phyloP scores from a whole-genome alignment of 148 eudicot genomes.

The Cornus florida region DNA sequence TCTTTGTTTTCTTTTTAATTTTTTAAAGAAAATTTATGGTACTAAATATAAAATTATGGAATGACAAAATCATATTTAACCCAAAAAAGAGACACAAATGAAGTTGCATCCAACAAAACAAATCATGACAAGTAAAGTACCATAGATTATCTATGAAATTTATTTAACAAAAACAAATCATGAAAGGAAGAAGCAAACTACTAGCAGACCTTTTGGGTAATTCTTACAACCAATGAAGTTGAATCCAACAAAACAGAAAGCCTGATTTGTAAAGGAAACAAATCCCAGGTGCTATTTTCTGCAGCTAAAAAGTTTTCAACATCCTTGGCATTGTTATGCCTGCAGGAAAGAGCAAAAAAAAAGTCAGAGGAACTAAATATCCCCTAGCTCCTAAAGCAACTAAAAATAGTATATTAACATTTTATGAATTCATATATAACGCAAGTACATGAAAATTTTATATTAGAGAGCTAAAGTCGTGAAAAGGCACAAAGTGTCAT shows the following conservation, averaged over 20 bases:
- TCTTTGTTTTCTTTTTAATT: too few relatives aligned
- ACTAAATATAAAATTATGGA: too few relatives aligned
- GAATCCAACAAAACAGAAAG: conserved; percentile 41
- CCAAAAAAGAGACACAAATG: too few relatives aligned
- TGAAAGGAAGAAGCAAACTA: neutral
- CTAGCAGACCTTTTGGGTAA: conserved; percentile 45
- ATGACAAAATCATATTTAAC: too few relatives aligned
- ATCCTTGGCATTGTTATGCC: conserved; percentile 67
- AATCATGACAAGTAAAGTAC: neutral
- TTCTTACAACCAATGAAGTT: conserved; percentile 53
- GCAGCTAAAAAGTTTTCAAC: conserved; percentile 39
- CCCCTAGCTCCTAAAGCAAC: neutral
- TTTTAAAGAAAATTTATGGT: too few relatives aligned
- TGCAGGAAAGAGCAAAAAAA: conserved; percentile 30
- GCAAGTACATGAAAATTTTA: neutral
- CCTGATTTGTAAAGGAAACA: conserved; percentile 58
- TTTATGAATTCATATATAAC: neutral
- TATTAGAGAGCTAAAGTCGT: neutral
- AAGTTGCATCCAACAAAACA: too few relatives aligned
- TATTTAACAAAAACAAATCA: neutral
- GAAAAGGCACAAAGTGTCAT: neutral
- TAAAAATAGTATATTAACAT: neutral
- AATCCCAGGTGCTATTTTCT: conserved; percentile 41
- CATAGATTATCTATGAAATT: neutral
- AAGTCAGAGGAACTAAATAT: conserved; percentile 9